phyloP scores from a whole-genome alignment of 768 basidiomycete species.

The Rhodotorula sphaerocarpa region DNA sequence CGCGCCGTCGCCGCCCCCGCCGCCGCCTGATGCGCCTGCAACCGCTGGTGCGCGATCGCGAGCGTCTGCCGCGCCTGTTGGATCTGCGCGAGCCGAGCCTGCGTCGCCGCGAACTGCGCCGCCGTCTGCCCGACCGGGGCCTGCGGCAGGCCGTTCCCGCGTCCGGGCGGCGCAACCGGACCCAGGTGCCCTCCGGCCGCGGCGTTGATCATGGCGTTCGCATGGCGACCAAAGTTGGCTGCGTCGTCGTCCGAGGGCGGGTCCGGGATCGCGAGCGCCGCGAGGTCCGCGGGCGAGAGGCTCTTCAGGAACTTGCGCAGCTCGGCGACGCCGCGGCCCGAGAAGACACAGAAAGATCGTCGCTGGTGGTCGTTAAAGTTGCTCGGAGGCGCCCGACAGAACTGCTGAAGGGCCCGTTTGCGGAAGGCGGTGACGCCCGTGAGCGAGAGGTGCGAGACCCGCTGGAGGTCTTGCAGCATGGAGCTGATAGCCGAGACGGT shows the following conservation, averaged over 20 bases:
- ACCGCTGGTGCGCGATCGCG: background rate
- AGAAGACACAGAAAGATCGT: conserved; percentile 89
- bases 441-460: conserved; percentile 85
- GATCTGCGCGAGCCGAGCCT: conserved; percentile 9
- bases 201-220: background rate
- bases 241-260: conserved; percentile 5
- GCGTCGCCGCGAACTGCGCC: background rate
- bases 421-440: conserved; percentile 95
- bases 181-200: background rate
- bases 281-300: conserved; percentile 7
- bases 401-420: conserved; percentile 72
- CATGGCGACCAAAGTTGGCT: background rate
- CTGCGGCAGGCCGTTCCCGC: background rate
- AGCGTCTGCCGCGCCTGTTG: conserved; percentile 4
- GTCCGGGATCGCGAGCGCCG: conserved; percentile 3
- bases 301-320: conserved; percentile 61
- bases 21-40: background rate
- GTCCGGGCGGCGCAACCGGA: no score
- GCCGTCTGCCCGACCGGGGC: background rate
- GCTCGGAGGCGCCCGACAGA: conserved; percentile 77
- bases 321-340: conserved; percentile 76
- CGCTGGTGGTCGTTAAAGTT: conserved; percentile 87
- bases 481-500: conserved; percentile 84
- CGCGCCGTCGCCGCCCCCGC: background rate
- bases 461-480: conserved; percentile 76